Evolutionary conservation across 2,329 filamentous ascomycete species (phyloP).

Genomic region (Aspergillaceae sp.): DNA sequence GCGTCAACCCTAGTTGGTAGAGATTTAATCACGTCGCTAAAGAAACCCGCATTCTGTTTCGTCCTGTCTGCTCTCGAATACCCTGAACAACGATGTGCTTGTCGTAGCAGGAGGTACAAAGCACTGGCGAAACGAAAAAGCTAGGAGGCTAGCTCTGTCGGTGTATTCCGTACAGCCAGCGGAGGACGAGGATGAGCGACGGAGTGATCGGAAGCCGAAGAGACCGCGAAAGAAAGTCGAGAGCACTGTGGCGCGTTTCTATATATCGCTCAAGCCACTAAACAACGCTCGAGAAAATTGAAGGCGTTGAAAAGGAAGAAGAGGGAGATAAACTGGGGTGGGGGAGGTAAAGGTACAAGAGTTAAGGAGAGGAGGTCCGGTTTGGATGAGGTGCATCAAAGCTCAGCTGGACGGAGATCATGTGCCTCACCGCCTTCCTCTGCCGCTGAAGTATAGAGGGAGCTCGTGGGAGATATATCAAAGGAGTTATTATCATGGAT

Average conservation of each 20-base stretch:
- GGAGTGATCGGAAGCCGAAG: not conserved
- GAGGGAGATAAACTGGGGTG: not conserved
- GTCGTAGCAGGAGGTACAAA: too few species aligned
- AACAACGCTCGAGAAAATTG: not conserved
- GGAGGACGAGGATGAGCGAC: not conserved
- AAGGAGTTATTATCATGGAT: too few species aligned
- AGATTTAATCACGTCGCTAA: conserved; percentile 10
- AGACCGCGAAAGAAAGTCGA: not conserved
- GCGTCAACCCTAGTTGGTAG: not conserved
- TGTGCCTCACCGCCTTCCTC: not conserved
- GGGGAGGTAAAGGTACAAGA: not conserved
- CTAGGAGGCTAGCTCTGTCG: too few species aligned
- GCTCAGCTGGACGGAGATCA: not conserved
- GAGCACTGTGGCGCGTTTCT: not conserved
- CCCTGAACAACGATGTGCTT: not conserved
- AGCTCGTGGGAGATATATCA: too few species aligned
- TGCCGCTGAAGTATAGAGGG: too few species aligned
- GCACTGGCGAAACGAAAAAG: too few species aligned
- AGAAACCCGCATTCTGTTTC: conserved; percentile 10
- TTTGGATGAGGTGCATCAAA: not conserved
- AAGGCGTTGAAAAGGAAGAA: not conserved
- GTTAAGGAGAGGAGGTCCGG: not conserved
- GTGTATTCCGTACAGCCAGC: too few species aligned
- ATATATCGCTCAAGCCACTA: not conserved
- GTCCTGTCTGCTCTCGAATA: not conserved